Percentiles rank a stretch among this genome's conserved stretches.
Conservation (phyloP, 495 filamentous ascomycete genomes). For the Podospora anserina region DNA sequence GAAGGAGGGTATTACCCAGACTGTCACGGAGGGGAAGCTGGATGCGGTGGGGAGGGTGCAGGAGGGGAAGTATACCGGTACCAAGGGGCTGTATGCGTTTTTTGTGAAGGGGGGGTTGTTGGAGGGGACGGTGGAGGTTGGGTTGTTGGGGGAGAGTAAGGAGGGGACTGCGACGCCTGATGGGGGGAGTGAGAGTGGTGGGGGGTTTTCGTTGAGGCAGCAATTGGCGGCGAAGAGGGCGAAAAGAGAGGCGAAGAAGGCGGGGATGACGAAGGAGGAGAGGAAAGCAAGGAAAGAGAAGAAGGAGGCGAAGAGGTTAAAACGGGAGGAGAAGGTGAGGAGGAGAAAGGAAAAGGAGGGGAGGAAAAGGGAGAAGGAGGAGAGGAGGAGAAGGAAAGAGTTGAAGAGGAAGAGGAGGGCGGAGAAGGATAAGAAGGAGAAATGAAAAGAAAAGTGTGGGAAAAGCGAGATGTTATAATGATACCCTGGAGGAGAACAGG, state of each 20-base stretch:
- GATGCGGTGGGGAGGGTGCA: constrained; percentile 44
- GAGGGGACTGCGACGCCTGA: constrained; percentile 36
- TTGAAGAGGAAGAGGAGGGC: constrained; percentile 18
- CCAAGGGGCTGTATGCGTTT: constrained; percentile 67
- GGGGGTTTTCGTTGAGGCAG: constrained; percentile 16
- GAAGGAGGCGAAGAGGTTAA: constrained; percentile 43
- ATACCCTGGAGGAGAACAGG: background rate
- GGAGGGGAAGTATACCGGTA: constrained; percentile 45
- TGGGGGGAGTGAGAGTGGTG: constrained; percentile 23
- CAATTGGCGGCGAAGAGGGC: constrained; percentile 21
- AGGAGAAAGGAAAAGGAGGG: constrained; percentile 12
- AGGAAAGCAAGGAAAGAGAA: constrained; percentile 42
- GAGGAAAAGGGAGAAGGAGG: constrained; percentile 20
- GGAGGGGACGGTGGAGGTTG: constrained; percentile 52
- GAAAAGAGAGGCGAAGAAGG: constrained; percentile 23
- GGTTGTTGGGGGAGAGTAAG: constrained; percentile 30
- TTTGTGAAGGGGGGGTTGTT: constrained; percentile 76
- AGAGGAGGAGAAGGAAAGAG: constrained; percentile 24
- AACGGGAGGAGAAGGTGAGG: constrained; percentile 47
- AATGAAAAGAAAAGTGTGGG: background rate
- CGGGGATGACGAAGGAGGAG: constrained; percentile 29
- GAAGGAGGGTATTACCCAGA: constrained; percentile 47
- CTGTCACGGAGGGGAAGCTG: constrained; percentile 49
- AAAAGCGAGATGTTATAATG: background rate
- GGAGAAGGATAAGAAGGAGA: constrained; percentile 6